Base-by-base conservation (phyloP, 257 asterid species). In the Leptodermis oblonga region DNA sequence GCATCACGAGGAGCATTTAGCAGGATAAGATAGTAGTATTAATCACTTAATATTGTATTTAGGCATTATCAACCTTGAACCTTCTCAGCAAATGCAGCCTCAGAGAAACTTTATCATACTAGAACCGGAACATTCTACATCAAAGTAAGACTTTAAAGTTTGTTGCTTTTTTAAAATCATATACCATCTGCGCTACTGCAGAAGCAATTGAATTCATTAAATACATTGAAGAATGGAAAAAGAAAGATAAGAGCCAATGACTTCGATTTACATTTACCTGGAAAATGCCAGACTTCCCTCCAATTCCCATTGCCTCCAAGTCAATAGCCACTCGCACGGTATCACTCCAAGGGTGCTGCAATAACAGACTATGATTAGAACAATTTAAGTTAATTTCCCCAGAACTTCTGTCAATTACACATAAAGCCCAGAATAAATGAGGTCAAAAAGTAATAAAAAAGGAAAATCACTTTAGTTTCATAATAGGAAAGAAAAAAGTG, bases 281-380 rank as follows among this genome's bases (percentile, higher is more conserved):
- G 83, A 94, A 94, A 58, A 94, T 81, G 73, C 88, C 79, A 56
- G 99, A 94, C 79, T 84, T 91, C 78, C 99, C 97, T 59, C 99
- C 99, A 61, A 86, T 79, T 49, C 99, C 99, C 92, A 91, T 90
- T 69, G 99, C 99, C 88, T 94, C 99, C 87, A 94, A 81, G 81
- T 91, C 97, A 73, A 94, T 65, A 80, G 99, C 99, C 75, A 91
- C 13, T 74, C 83, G 84, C 36, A 94, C 51, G 18, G 96, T 79
- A 77, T 89, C 96, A 58, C 92, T 90, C 99, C 99, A 94, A 48
- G 97, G 92, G 82, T 94, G 99, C 99, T 94, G 91, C 88, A 74
- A 15, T 41, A 71, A 72, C 61, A 70, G 67, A 62, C 72, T 11
- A 41, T 46, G 20, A 20, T 62, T 46, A 60, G n/a, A 68, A 62